phyloP scores from a whole-genome alignment of 768 basidiomycete genomes.

The Mycena vitilis region DNA sequence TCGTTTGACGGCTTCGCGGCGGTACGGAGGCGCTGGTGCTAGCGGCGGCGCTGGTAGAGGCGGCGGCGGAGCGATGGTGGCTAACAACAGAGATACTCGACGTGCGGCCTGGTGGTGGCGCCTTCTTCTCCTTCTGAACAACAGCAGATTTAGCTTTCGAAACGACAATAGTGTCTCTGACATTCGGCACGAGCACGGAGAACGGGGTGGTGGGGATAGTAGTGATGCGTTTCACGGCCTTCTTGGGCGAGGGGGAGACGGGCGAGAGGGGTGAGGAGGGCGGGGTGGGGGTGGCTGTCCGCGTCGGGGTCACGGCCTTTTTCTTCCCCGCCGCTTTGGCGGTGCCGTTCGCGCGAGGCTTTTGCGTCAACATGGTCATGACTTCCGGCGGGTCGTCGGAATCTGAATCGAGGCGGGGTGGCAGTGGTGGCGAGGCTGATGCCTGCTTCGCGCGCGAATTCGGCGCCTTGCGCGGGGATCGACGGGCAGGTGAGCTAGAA shows the following conservation, averaged over 20 bases:
- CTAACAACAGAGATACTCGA: conserved; percentile 4
- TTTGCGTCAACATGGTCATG: background rate
- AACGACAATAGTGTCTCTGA: background rate
- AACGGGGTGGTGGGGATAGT: conserved; percentile 15
- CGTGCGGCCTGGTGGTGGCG: conserved; percentile 12
- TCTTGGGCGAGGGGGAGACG: conserved; percentile 7
- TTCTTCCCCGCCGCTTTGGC: background rate
- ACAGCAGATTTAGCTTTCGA: background rate
- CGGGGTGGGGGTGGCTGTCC: conserved; percentile 25
- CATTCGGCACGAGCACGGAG: conserved; percentile 8
- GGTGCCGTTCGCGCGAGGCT: background rate
- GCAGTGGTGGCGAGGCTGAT: background rate
- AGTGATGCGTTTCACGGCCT: conserved; percentile 4
- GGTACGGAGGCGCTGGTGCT: conserved; percentile 19
- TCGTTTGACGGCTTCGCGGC: conserved; percentile 1
- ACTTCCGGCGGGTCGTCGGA: conserved; percentile 10
- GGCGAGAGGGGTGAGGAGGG: conserved; percentile 29
- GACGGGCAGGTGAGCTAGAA: background rate
- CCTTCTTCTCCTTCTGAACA: conserved; percentile 3
- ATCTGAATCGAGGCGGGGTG: conserved; percentile 9
- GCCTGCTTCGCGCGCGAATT: background rate
- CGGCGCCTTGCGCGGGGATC: conserved; percentile 15
- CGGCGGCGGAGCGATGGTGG: conserved; percentile 16
- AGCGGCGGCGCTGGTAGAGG: no score
- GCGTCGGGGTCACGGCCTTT: background rate